Evolutionary conservation across 208 protist genomes (phyloP), one percentile per base, ranked within the genome.

Genomic region (Crithidia bombi): DNA sequence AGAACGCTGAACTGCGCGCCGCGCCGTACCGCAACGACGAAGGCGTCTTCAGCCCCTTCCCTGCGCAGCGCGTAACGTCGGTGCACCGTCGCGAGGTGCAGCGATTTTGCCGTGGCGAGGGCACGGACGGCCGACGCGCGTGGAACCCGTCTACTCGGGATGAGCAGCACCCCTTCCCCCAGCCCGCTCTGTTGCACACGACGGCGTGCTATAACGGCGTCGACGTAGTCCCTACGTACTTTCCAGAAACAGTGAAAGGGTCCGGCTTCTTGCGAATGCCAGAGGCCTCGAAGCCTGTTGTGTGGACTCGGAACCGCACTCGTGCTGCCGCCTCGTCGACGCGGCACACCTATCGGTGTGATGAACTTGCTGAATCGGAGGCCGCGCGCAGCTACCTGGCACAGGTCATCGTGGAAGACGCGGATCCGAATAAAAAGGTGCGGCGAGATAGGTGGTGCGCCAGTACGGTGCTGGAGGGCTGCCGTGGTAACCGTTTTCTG

Each of bases 111-210:
- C 19, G 52, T 1, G 65, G 71, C 12, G 65, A 74, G 15, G 75
- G 54, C 32, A 51, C 63, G 17, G 46, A 67, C 21, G 62, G 78
- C 39, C 68, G 70, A 14, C 84, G 81, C 14, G 80, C 78, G 0
- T 96, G 87, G 84, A 90, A 96, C 62, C 57, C 75, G 5, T 90
- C 90, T 1, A 79, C 74, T 10, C 55, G 66, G 32, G 87, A 93
- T 41, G 86, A 92, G 74, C 77, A 59, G 19, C 87, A 93, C 65
- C 83, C 81, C n/a, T 96, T 96, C 54, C 90, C 90, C 7, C 55
- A 92, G 73, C 81, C 69, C 0, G 78, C 87, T 0, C 65, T 85
- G 11, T 83, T 73, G 51, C 68, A 90, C 84, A 82, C 83, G 11
- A 83, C 67, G 26, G 49, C 77, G 12, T 64, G 71, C 25, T 91